Conservation (phyloP, 1,139 yeast species). For the Arxiozyma heterogenica region DNA sequence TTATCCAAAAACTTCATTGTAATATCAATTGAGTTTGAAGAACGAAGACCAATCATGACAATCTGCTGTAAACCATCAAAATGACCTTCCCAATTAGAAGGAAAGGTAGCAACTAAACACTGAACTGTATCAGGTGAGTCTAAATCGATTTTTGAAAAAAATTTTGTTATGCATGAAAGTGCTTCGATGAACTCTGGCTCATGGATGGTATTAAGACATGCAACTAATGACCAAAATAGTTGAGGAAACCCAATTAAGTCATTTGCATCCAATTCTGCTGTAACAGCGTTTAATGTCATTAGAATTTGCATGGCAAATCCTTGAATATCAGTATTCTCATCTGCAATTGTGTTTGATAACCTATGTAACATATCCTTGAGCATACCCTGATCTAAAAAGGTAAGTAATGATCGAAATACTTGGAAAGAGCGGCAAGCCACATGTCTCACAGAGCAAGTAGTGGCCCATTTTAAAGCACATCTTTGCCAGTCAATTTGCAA, state of each 20-base stretch:
- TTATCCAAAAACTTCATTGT: constrained; percentile 67
- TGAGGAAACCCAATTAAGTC: constrained; percentile 85
- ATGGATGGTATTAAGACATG: constrained; percentile 80
- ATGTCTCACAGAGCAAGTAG: constrained; percentile 94
- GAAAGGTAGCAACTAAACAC: constrained; percentile 76
- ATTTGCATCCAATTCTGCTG: constrained; percentile 72
- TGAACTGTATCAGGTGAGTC: constrained; percentile 81
- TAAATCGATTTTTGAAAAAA: constrained; percentile 77
- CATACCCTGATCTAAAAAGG: constrained; percentile 79
- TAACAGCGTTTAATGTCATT: constrained; percentile 88
- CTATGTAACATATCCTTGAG: constrained; percentile 89
- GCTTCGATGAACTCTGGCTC: constrained; percentile 91
- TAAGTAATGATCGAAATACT: constrained; percentile 70
- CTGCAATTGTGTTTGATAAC: constrained; percentile 85
- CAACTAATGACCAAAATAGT: constrained; percentile 91
- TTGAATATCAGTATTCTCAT: constrained; percentile 79
- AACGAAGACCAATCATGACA: constrained; percentile 72
- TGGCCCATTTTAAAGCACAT: constrained; percentile 85
- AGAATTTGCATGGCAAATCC: constrained; percentile 96
- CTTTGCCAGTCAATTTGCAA: constrained; percentile 79
- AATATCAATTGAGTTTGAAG: constrained; percentile 71
- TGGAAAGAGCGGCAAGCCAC: constrained; percentile 96
- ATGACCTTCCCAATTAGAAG: constrained; percentile 91
- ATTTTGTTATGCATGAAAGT: constrained; percentile 68
- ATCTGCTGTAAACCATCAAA: constrained; percentile 82